Conservation (phyloP, 2,329 filamentous ascomycete species). For the Pestalotiopsis sp. region DNA sequence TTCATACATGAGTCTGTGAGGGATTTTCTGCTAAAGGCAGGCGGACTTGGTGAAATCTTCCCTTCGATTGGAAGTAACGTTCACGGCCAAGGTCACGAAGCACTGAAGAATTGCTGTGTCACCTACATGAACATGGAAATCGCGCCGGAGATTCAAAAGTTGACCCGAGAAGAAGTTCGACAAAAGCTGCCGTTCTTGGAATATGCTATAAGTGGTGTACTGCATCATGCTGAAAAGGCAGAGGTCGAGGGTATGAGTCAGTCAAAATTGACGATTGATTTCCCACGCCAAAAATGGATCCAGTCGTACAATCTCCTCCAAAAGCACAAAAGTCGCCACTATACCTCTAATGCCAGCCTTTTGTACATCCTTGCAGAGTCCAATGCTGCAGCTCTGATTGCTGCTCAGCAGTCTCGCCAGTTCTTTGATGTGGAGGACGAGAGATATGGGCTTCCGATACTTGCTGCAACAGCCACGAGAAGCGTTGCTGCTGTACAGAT, state of each 20-base stretch:
- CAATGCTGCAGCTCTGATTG: neutral
- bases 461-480: neutral
- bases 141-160: neutral
- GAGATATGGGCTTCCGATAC: slow-evolving; percentile 3
- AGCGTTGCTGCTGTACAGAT: neutral
- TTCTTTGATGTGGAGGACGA: neutral
- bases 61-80: slow-evolving; percentile 32
- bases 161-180: neutral
- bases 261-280: slow-evolving; percentile 4
- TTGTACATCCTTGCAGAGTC: slow-evolving; percentile 18
- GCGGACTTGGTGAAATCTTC: slow-evolving; percentile 30
- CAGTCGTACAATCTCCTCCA: slow-evolving; percentile 11
- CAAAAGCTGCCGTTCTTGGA: slow-evolving; percentile 15
- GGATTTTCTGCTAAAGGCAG: slow-evolving; percentile 44
- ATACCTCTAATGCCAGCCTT: slow-evolving; percentile 9
- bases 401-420: neutral
- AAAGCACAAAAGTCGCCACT: slow-evolving; percentile 11
- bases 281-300: slow-evolving; percentile 13
- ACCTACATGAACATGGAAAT: neutral
- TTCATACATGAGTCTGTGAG: slow-evolving; percentile 55
- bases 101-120: slow-evolving; percentile 37
- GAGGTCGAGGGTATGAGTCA: slow-evolving; percentile 10
- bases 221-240: slow-evolving; percentile 18
- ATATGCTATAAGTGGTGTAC: slow-evolving; percentile 10
- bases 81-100: slow-evolving; percentile 38